A percentile compares a stretch with the other conserved stretches of the same genome.
Evolutionary conservation across 495 filamentous ascomycete genomes (phyloP).

Genomic region (Penicillium coffeae): DNA sequence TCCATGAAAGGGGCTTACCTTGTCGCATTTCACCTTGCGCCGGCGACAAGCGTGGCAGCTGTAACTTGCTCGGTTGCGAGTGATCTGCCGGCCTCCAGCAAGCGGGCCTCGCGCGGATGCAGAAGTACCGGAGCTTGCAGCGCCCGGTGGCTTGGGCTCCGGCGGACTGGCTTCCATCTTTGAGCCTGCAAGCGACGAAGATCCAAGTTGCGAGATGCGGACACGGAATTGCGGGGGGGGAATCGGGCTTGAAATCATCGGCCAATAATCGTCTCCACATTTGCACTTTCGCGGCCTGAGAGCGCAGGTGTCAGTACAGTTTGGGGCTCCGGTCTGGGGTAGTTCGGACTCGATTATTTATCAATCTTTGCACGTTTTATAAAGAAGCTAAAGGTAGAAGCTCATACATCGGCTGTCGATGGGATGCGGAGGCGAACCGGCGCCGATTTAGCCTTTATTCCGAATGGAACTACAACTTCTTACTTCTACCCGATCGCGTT

Average conservation of each 20-base stretch:
- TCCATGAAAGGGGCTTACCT: slow-evolving; percentile 16
- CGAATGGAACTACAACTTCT: too few species aligned
- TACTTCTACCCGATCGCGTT: too few species aligned
- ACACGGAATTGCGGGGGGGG: slow-evolving; percentile 15
- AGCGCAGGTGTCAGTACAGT: not conserved
- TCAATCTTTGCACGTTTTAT: too few species aligned
- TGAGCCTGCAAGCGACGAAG: not conserved
- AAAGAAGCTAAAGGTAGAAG: too few species aligned
- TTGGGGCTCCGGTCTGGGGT: too few species aligned
- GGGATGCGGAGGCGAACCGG: not conserved
- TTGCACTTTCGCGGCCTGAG: not conserved
- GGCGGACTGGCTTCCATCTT: slow-evolving; percentile 15
- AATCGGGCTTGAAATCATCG: not conserved
- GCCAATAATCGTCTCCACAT: slow-evolving; percentile 10
- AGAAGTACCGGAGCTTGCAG: slow-evolving; percentile 5
- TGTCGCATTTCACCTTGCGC: slow-evolving; percentile 48
- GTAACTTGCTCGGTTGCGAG: slow-evolving; percentile 47
- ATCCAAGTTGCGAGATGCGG: not conserved
- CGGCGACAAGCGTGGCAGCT: slow-evolving; percentile 48
- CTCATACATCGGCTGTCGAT: too few species aligned
- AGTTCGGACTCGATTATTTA: too few species aligned
- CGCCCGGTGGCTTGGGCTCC: slow-evolving; percentile 2
- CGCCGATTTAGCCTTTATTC: not conserved
- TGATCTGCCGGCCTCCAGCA: slow-evolving; percentile 39
- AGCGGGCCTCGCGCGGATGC: slow-evolving; percentile 18